Base-by-base conservation (phyloP, 345 rosid species). In the Noccaea bulbosa region DNA sequence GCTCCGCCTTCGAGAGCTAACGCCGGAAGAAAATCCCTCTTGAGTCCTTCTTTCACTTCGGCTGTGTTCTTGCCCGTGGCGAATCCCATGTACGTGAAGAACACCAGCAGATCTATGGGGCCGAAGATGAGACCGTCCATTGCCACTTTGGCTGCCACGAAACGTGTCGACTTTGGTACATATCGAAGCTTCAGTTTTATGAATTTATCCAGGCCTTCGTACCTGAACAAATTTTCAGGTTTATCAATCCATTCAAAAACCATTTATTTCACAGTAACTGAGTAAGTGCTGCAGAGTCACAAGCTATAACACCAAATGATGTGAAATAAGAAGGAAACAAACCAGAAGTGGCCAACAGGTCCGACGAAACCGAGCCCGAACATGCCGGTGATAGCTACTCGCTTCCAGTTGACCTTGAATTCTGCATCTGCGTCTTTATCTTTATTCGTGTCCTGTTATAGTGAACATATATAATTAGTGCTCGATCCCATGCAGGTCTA, bases 1-100 rank as follows among this genome's bases (percentile, higher is more conserved):
- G 85, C 71, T 24, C 93, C 88, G 5, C 97, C 97, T 73, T 91
- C 99, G 56, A 91, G 69, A 58, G 85, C 74, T 81, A 94, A 64
- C 58, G 99, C 94, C 0, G 97, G 99, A n/a, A 89, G 81, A 73
- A 94, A 91, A 79, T 94, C 99, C 60, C 99, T 89, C 85, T 85
- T 89, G 79, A 94, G 14, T 22, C 82, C 92, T 84, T 89, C 93
- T 81, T 86, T 91, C 63, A 91, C 94, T 81, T 84, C 88, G 14
- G 81, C 12, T 4, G 73, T 71, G 69, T 55, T 88, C 82, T 91
- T 91, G 20, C 97, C 95, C 0, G 87, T 54, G 9, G 93, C 79
- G 64, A 83, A 86, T 54, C 99, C 99, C 94, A 91, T 87, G 76
- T 91, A 93, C 35, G 91, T 77, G 82, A 93, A 93, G 81, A 93